Conservation (phyloP, 352 stramenopile species). For the Hyaloperonospora brassicae region DNA sequence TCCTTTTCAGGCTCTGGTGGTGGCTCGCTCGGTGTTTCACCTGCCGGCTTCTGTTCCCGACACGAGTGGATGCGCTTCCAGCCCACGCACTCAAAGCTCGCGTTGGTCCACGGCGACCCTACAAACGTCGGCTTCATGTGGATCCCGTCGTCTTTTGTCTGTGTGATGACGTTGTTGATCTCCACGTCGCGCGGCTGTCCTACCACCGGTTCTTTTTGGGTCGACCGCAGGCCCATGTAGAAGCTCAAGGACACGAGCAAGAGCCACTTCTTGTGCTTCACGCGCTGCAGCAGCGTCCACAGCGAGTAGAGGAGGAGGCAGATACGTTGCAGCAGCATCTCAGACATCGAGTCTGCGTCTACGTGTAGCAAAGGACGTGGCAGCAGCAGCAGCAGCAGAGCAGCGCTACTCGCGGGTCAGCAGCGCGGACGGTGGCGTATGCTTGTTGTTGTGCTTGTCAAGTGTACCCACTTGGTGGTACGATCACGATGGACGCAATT, state of each 20-base stretch:
- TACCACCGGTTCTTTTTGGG: conserved; percentile 44
- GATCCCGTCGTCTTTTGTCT: conserved; percentile 51
- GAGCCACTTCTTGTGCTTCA: conserved; percentile 67
- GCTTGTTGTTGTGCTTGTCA: conserved; percentile 2
- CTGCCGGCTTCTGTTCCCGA: conserved; percentile 34
- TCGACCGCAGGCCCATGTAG: conserved; percentile 54
- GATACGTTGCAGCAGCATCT: conserved; percentile 66
- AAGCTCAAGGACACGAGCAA: conserved; percentile 37
- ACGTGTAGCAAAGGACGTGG: not conserved
- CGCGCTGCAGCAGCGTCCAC: conserved; percentile 49
- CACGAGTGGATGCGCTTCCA: conserved; percentile 83
- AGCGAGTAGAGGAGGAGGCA: conserved; percentile 58
- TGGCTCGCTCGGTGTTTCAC: conserved; percentile 19
- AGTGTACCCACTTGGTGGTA: conserved; percentile 17
- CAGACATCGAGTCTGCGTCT: not conserved
- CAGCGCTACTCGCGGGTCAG: not conserved
- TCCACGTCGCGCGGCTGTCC: conserved; percentile 53
- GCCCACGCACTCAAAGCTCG: conserved; percentile 75
- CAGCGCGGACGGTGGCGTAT: conserved; percentile 2
- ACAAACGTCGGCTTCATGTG: conserved; percentile 53
- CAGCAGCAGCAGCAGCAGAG: conserved; percentile 5
- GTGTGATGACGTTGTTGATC: conserved; percentile 70
- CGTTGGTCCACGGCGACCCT: conserved; percentile 57
- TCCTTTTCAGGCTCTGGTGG: conserved; percentile 56
- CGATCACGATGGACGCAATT: conserved; percentile 3